Evolutionary conservation across 1,139 yeast genomes (phyloP).

Genomic region (Meyerozyma guilliermondii): DNA sequence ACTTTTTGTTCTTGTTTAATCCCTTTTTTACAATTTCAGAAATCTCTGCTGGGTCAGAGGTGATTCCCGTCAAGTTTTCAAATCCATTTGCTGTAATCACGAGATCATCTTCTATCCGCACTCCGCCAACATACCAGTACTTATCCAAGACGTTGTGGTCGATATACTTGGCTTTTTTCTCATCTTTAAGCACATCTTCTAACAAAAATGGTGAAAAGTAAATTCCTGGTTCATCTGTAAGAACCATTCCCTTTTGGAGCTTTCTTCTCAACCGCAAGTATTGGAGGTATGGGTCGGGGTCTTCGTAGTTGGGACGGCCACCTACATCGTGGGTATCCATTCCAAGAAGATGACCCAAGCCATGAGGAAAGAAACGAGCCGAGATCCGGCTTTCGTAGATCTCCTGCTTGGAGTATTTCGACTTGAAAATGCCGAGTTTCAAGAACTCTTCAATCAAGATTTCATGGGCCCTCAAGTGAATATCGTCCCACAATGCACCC

Average conservation of each 20-base stretch:
- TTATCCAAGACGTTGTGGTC: constrained; percentile 61
- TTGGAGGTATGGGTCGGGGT: constrained; percentile 66
- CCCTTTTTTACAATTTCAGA: constrained; percentile 72
- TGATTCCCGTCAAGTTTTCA: constrained; percentile 76
- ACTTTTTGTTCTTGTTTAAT: constrained; percentile 31
- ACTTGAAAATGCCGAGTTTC: constrained; percentile 69
- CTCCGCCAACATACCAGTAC: constrained; percentile 91
- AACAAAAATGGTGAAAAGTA: constrained; percentile 83
- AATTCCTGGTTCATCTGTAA: constrained; percentile 94
- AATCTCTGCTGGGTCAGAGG: constrained; percentile 81
- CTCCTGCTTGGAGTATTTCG: constrained; percentile 56
- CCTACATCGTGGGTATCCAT: constrained; percentile 97
- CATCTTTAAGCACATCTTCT: constrained; percentile 57
- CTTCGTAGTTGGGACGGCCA: constrained; percentile 80
- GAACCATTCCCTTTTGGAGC: constrained; percentile 72
- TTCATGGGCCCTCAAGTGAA: constrained; percentile 75
- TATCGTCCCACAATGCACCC: constrained; percentile 79
- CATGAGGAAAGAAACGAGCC: constrained; percentile 88
- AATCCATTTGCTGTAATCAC: constrained; percentile 70
- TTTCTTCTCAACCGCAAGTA: constrained; percentile 78
- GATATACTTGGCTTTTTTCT: constrained; percentile 55
- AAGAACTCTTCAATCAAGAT: constrained; percentile 70
- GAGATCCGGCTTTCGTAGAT: constrained; percentile 66
- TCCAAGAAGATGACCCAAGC: constrained; percentile 89
- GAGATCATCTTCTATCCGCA: constrained; percentile 91